Base-by-base conservation (phyloP, 805 yeast species). In the Lachancea waltii region DNA sequence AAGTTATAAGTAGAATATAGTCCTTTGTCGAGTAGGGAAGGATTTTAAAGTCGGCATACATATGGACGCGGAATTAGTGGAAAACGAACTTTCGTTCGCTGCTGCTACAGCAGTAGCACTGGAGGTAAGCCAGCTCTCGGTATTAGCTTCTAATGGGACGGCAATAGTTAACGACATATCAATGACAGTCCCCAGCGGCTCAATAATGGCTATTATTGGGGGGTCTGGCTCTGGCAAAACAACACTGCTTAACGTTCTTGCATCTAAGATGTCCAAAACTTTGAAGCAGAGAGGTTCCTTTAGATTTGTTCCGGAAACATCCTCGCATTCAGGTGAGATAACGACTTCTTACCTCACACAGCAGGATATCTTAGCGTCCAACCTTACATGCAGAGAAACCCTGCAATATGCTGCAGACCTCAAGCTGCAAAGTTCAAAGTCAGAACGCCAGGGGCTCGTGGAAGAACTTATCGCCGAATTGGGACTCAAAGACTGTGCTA, bases 181-280 rank as follows among this genome's bases (percentile, higher is more conserved):
- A 2, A 69, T 83, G 43, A 77, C 75, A 35, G 64, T 83, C 8
- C 72, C 75, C 0, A 56, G 73, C 10, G 83, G 85, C 13, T 65
- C 80, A 7, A 59, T 86, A 26, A 69, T 85, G 59, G 94, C 94
- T 5, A 81, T 85, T 7, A 72, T 86, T 65, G 95, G 95, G 2
- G 90, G 95, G 0, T 81, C 89, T 0, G 95, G 95, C 0, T 77
- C 86, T 3, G 95, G 95, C 3, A 85, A 86, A 52, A 85, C 95
- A 0, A 83, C 95, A 0, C 56, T 85, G 30, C 63, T 85, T 16
- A 85, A 85, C 53, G 75, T 76, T 0, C 55, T 81, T 33, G 77
- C 85, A 0, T 70, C 75, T 32, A 58, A 81, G 45, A 64, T 71
- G 14, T 49, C 56, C 32, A 45, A 65, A 21, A 67, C 66, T 7